Evolutionary conservation across 768 basidiomycete genomes (phyloP), one percentile per base, ranked within the genome.

Genomic region (Termitomyces sp.): DNA sequence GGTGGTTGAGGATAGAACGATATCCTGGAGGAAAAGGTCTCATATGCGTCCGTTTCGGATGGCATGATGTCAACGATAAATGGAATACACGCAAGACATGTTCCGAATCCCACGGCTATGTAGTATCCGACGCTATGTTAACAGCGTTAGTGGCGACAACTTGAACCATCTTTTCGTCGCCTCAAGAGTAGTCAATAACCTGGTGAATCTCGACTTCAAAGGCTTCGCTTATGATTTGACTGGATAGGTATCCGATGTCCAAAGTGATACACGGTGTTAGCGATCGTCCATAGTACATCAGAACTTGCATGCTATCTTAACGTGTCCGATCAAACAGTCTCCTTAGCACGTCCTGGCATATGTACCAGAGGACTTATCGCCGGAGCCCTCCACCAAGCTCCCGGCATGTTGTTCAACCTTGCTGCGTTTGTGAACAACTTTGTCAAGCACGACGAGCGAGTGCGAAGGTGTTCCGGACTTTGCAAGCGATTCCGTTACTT

Each of bases 401-500:
- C 81, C 54, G 3, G 28, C 86, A 42, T 70, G 65, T 13, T 75
- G 71, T 65, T 84, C 84, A 49, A 76, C 66, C 57, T 69, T 66
- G 39, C 65, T 58, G 59, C 68, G 62, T 63, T 67, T 65, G 64
- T 63, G 42, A 44, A 71, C 59, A 55, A 73, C 57, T 51, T 67
- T 59, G 46, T 79, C 73, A 58, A 84, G 70, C 2, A 72, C 68
- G 64, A 74, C 76, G 18, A 91, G 76, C 0, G 81, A 80, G 60
- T 89, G 86, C 22, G 71, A 48, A 0, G 85, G 72, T 15, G 83
- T 81, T 50, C 76, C 78, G 40, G 76, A 65, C 42, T 79, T 70
- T 15, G 74, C 71, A 36, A 94, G 76, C 8, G 78, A 73, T 67
- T 90, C 84, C 0, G 88, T 89, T 36, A 91, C 72, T 67, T 88